These are phyloP conservation scores for Elsinoe arachidis DNA, from an alignment of 2,329 filamentous ascomycete genomes.

Conservation along the genomic window DNA sequence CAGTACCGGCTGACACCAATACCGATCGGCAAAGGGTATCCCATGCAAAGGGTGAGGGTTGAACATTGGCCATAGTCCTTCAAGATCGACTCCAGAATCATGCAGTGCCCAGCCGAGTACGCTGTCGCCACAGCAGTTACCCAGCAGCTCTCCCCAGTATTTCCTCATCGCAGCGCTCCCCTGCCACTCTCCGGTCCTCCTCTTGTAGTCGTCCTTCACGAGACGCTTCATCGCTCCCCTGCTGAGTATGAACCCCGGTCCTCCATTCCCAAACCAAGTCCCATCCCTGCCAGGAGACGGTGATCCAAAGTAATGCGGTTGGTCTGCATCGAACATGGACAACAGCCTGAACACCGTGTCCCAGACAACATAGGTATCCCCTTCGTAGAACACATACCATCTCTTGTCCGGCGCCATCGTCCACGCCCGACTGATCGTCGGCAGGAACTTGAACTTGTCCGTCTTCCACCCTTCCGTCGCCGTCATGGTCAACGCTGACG, in stretches of 20 bases:
- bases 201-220: constrained; percentile 22
- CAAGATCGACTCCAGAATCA: constrained; percentile 34
- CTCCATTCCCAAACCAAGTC: constrained; percentile 42
- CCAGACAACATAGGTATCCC: constrained; percentile 42
- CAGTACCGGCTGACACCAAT: constrained; percentile 45
- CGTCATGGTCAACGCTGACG: not conserved
- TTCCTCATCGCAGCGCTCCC: constrained; percentile 28
- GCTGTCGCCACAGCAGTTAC: constrained; percentile 45
- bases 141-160: constrained; percentile 33
- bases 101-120: constrained; percentile 41
- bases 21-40: constrained; percentile 38
- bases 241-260: constrained; percentile 41
- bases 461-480: constrained; percentile 37
- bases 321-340: constrained; percentile 35
- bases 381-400: constrained; percentile 48
- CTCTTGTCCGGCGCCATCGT: constrained; percentile 36
- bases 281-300: constrained; percentile 33
- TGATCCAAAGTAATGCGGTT: constrained; percentile 40
- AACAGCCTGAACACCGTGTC: constrained; percentile 38
- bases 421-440: constrained; percentile 43
- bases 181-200: constrained; percentile 31
- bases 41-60: constrained; percentile 42
- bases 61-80: constrained; percentile 44
- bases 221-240: constrained; percentile 38
- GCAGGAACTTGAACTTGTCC: constrained; percentile 48